Percentiles rank a stretch among this genome's conserved stretches.
Evolutionary conservation across 768 basidiomycete genomes (phyloP).

Genomic region (Rhodotorula toruloides): DNA sequence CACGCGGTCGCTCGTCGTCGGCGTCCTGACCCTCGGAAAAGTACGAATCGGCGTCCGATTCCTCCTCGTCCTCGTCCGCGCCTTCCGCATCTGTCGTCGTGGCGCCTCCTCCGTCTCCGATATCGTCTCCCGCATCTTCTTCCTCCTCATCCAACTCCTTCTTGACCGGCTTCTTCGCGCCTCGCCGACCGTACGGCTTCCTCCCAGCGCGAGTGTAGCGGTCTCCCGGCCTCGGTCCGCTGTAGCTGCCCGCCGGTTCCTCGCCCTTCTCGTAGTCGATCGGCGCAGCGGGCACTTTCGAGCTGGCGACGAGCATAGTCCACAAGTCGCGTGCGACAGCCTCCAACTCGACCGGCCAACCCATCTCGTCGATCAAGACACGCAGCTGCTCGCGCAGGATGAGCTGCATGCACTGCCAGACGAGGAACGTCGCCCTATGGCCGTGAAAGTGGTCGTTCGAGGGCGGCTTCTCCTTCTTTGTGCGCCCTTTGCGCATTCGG

Average conservation of each 20-base stretch:
- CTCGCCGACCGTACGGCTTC: neutral
- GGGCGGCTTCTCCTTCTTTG: neutral
- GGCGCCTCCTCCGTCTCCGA: neutral
- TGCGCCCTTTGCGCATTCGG: constrained; percentile 24
- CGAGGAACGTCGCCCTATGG: constrained; percentile 24
- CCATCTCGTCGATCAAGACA: constrained; percentile 30
- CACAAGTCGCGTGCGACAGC: constrained; percentile 29
- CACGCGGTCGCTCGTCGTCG: constrained; percentile 22
- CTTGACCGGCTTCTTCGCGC: neutral
- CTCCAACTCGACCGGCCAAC: constrained; percentile 33
- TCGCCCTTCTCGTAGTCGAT: constrained; percentile 14
- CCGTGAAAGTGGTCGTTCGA: constrained; percentile 28
- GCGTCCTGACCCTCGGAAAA: constrained; percentile 13
- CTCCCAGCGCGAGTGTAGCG: constrained; percentile 17
- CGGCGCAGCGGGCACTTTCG: constrained; percentile 11
- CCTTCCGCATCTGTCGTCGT: neutral
- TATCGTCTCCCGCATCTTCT: neutral
- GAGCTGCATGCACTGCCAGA: constrained; percentile 31
- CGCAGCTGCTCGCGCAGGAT: constrained; percentile 32
- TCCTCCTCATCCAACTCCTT: neutral
- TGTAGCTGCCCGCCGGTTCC: constrained; percentile 27
- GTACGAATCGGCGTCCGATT: constrained; percentile 14
- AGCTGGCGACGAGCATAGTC: constrained; percentile 19
- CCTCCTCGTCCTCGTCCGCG: neutral
- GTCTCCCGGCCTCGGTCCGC: constrained; percentile 21